phyloP scores from a whole-genome alignment of 140 eudicot genomes.

The Senecio squalidus region DNA sequence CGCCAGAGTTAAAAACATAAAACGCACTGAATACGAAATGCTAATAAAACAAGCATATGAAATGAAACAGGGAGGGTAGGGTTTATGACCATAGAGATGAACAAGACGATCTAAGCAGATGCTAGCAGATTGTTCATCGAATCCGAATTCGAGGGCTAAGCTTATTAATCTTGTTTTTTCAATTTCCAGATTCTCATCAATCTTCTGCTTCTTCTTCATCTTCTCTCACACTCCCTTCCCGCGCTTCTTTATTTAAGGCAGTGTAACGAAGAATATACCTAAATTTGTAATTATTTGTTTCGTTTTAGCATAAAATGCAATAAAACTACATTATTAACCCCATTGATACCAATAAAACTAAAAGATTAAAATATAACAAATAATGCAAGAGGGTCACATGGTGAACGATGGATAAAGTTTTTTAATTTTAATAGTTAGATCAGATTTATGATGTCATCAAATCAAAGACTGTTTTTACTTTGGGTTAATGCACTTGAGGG shows the following conservation, averaged over 20 bases:
- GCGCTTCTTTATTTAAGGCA: conserved; percentile 43
- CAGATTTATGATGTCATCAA: too few species aligned
- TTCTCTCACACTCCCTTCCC: conserved; percentile 29
- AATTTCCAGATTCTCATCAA: conserved; percentile 44
- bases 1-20: not conserved
- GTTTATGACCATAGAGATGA: conserved; percentile 62
- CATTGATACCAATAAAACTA: too few species aligned
- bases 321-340: too few species aligned
- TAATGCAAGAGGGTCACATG: too few species aligned
- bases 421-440: too few species aligned
- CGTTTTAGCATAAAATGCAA: too few species aligned
- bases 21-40: not conserved
- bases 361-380: too few species aligned
- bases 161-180: conserved; percentile 67
- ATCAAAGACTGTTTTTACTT: too few species aligned
- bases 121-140: conserved; percentile 61
- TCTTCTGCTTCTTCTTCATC: not conserved
- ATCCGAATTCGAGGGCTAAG: conserved; percentile 84
- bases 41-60: not conserved
- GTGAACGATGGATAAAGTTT: too few species aligned
- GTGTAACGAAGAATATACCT: too few species aligned
- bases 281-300: too few species aligned
- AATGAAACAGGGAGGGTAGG: not conserved
- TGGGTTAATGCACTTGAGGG: too few species aligned
- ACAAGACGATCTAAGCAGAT: conserved; percentile 76